Percentiles rank a stretch among this genome's conserved stretches.
Conservation (phyloP, 305 asterid species). For the Solanum hybrid region DNA sequence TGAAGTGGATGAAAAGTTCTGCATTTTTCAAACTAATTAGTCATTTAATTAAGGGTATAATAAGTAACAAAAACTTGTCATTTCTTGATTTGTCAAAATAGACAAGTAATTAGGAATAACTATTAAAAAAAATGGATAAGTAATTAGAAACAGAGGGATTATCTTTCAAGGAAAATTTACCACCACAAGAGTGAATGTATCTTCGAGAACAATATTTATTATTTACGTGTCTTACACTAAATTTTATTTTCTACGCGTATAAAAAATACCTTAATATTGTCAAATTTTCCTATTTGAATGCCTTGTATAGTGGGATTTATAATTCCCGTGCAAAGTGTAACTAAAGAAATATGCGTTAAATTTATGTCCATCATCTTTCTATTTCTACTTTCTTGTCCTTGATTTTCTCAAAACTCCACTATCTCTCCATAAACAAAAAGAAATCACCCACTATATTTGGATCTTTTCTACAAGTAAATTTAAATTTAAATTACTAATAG, state of each 20-base stretch:
- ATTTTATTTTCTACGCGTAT: neutral
- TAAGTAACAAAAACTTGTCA: too few species aligned
- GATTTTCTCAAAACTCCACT: constrained; percentile 7
- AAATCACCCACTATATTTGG: neutral
- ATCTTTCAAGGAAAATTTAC: neutral
- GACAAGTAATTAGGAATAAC: too few species aligned
- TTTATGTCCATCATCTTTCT: neutral
- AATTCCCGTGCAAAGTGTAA: neutral
- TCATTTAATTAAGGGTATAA: too few species aligned
- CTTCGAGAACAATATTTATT: neutral
- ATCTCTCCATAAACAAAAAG: neutral
- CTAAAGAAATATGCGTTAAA: neutral
- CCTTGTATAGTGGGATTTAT: neutral
- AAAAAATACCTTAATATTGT: neutral
- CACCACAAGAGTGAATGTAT: neutral
- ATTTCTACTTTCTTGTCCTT: neutral
- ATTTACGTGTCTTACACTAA: neutral
- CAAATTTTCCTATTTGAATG: neutral
- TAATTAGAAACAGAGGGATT: too few species aligned
- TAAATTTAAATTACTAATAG: neutral
- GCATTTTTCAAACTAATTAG: too few species aligned
- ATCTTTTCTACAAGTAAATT: neutral
- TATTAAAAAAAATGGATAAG: too few species aligned
- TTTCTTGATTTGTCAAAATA: too few species aligned
- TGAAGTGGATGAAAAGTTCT: too few species aligned